A percentile compares a stretch with the other conserved stretches of the same genome.
These are phyloP conservation scores for Phytophthora hibernalis DNA, from an alignment of 352 stramenopile species.

Conservation along the genomic window DNA sequence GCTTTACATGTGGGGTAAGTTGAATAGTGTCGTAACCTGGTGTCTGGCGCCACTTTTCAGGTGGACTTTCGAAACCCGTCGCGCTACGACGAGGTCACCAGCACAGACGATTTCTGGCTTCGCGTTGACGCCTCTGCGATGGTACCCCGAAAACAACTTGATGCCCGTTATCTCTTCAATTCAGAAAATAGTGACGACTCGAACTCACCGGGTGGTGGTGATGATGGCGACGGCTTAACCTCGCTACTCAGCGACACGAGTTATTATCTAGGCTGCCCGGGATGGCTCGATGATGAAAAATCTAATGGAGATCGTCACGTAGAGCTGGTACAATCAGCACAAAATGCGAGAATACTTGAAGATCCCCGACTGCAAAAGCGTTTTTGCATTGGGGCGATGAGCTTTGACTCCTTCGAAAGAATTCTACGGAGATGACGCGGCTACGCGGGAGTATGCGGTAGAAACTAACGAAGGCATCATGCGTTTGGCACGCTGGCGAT, in stretches of 20 bases:
- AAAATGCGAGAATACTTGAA: neutral
- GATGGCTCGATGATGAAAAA: conserved; percentile 46
- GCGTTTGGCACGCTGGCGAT: conserved; percentile 61
- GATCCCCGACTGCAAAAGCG: conserved; percentile 17
- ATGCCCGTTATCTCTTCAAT: conserved; percentile 11
- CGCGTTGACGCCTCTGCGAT: conserved; percentile 43
- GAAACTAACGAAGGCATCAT: conserved; percentile 69
- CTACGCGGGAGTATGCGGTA: conserved; percentile 66
- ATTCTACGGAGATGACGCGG: conserved; percentile 67
- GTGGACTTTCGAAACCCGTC: conserved; percentile 64
- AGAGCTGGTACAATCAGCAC: conserved; percentile 2
- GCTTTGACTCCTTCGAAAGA: conserved; percentile 48
- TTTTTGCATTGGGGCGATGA: conserved; percentile 63
- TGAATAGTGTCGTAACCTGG: neutral
- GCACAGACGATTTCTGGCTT: conserved; percentile 66
- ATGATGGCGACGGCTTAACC: conserved; percentile 39
- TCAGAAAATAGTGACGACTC: neutral
- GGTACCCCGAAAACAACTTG: conserved; percentile 14
- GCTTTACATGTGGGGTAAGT: neutral
- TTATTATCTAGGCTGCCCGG: conserved; percentile 65
- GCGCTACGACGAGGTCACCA: conserved; percentile 46
- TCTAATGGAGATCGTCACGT: neutral
- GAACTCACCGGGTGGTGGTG: conserved; percentile 8
- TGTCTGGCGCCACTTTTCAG: conserved; percentile 16
- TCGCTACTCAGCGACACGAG: conserved; percentile 59